Evolutionary conservation across 768 basidiomycete genomes (phyloP).

Genomic region (Leccinum boreale): DNA sequence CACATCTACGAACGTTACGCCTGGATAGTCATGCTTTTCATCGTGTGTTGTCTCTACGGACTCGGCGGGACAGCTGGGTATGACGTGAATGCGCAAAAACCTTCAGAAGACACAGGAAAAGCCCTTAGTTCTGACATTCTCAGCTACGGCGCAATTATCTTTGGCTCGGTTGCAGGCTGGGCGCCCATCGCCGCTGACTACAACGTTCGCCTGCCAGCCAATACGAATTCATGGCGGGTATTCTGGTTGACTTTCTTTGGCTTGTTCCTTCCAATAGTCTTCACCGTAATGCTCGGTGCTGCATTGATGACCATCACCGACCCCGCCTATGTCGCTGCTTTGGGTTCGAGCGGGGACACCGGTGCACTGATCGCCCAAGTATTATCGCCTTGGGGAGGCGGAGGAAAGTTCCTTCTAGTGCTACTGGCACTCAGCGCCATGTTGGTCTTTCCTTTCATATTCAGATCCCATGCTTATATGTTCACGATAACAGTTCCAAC

Average conservation of each 20-base stretch:
- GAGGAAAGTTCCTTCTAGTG: slow-evolving; percentile 40
- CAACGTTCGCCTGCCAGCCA: slow-evolving; percentile 45
- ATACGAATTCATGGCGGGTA: slow-evolving; percentile 40
- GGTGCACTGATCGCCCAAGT: slow-evolving; percentile 44
- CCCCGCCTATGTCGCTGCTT: slow-evolving; percentile 38
- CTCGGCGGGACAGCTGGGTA: slow-evolving; percentile 47
- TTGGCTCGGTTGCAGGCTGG: slow-evolving; percentile 48
- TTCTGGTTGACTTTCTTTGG: slow-evolving; percentile 52
- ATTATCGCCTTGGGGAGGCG: slow-evolving; percentile 42
- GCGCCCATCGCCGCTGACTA: slow-evolving; percentile 54
- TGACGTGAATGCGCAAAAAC: slow-evolving; percentile 40
- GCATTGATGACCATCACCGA: slow-evolving; percentile 41
- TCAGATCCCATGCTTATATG: not conserved
- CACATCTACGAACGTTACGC: slow-evolving; percentile 54
- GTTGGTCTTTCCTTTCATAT: slow-evolving; percentile 22
- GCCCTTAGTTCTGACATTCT: slow-evolving; percentile 47
- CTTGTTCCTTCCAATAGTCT: slow-evolving; percentile 45
- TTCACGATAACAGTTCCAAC: slow-evolving; percentile 27
- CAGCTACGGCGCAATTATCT: slow-evolving; percentile 50
- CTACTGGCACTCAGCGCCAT: slow-evolving; percentile 43
- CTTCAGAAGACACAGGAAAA: slow-evolving; percentile 41
- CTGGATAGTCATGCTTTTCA: slow-evolving; percentile 45
- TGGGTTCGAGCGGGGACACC: slow-evolving; percentile 36
- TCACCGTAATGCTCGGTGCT: slow-evolving; percentile 36
- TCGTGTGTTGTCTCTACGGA: slow-evolving; percentile 51